Percentiles rank a stretch among this genome's conserved stretches.
These are phyloP conservation scores for Colletotrichum plurivorum DNA, from an alignment of 2,329 filamentous ascomycete genomes.

Conservation along the genomic window DNA sequence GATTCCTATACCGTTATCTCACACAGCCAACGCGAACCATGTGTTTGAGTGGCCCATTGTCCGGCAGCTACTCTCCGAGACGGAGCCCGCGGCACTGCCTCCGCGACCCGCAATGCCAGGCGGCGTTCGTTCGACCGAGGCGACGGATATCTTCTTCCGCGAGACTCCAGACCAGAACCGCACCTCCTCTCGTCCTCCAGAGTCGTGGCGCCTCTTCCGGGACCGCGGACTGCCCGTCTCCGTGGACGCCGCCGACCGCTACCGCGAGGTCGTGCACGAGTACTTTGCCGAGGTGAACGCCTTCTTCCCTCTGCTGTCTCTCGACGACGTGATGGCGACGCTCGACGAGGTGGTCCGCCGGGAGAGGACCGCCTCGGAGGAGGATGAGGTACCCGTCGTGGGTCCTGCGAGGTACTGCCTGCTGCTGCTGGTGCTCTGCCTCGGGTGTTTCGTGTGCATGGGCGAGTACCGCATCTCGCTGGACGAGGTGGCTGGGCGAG, in stretches of 20 bases:
- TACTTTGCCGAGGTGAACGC: slow-evolving; percentile 48
- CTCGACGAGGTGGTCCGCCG: slow-evolving; percentile 11
- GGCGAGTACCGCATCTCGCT: slow-evolving; percentile 25
- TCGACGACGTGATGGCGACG: slow-evolving; percentile 9
- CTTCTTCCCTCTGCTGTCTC: slow-evolving; percentile 42
- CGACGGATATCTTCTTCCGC: slow-evolving; percentile 38
- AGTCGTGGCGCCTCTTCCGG: slow-evolving; percentile 41
- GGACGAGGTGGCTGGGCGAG: slow-evolving; percentile 9
- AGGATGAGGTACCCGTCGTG: background rate
- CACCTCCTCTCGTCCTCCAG: slow-evolving; percentile 1
- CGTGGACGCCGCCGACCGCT: slow-evolving; percentile 12
- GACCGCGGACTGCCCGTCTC: slow-evolving; percentile 1
- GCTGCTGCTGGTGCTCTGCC: slow-evolving; percentile 40
- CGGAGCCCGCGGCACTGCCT: background rate
- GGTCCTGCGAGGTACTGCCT: slow-evolving; percentile 37
- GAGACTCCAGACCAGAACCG: background rate
- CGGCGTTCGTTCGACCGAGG: slow-evolving; percentile 27
- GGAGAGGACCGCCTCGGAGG: background rate
- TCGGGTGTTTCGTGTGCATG: slow-evolving; percentile 36
- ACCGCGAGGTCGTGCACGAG: slow-evolving; percentile 33
- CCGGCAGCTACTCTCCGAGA: slow-evolving; percentile 38
- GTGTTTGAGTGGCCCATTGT: slow-evolving; percentile 44
- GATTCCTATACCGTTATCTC: slow-evolving; percentile 41
- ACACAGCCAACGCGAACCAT: slow-evolving; percentile 46
- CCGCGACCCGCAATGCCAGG: background rate